Conservation (phyloP, 306 rosid genomes). For the Casuarina cunninghamiana region DNA sequence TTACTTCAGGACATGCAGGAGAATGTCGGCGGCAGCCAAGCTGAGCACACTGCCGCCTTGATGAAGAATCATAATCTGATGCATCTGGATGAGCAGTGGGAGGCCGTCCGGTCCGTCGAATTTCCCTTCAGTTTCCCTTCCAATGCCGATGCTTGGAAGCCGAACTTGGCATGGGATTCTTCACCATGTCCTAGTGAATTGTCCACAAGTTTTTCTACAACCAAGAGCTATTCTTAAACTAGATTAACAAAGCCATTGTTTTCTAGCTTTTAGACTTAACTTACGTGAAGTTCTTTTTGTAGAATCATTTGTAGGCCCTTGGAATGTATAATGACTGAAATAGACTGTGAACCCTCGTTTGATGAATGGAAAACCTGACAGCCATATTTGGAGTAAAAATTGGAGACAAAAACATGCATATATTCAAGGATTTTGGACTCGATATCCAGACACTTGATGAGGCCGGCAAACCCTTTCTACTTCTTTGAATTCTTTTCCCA, state of each 20-base stretch:
- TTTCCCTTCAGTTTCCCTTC: conserved; percentile 45
- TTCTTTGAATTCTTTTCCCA: not conserved
- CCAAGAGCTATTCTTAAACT: conserved; percentile 58
- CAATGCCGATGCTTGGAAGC: conserved; percentile 66
- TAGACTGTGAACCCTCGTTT: not conserved
- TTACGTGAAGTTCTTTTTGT: not conserved
- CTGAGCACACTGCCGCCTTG: conserved; percentile 19
- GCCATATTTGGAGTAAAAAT: not conserved
- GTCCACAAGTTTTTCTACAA: conserved; percentile 54
- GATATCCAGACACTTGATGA: not conserved
- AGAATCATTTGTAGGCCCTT: conserved; percentile 2
- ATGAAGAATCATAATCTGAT: conserved; percentile 40
- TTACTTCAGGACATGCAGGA: conserved; percentile 36
- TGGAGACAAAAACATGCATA: not conserved
- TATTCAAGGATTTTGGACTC: not conserved
- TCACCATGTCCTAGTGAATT: conserved; percentile 66
- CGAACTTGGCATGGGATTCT: conserved; percentile 71
- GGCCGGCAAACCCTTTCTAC: not conserved
- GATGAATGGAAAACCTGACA: not conserved
- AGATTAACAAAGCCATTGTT: conserved; percentile 31
- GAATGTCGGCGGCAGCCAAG: conserved; percentile 18
- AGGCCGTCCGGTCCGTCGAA: conserved; percentile 38
- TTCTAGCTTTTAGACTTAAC: conserved; percentile 30
- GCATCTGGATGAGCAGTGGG: conserved; percentile 44
- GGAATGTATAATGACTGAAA: conserved; percentile 7